A percentile compares a stretch with the other conserved stretches of the same genome.
phyloP scores from a whole-genome alignment of 2,329 filamentous ascomycete species.

The Venturia pyrina region DNA sequence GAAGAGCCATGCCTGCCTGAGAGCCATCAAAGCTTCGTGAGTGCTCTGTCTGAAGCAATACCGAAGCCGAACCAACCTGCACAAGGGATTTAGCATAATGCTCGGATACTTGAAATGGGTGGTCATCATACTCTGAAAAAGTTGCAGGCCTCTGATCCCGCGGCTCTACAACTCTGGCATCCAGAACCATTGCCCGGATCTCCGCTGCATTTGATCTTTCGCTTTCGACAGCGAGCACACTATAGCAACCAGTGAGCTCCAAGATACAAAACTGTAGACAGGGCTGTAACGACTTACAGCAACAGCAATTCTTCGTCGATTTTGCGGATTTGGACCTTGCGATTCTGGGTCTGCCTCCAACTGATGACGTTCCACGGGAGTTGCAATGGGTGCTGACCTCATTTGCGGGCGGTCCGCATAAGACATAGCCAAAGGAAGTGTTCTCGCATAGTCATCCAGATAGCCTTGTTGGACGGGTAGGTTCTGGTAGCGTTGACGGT shows the following conservation, averaged over 20 bases:
- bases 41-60: background rate
- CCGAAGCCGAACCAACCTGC: background rate
- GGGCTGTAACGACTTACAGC: background rate
- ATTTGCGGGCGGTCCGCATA: background rate
- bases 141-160: constrained; percentile 32
- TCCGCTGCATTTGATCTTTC: constrained; percentile 79
- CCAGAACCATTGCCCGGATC: constrained; percentile 56
- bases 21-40: background rate
- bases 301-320: constrained; percentile 3
- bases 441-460: background rate
- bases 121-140: constrained; percentile 9
- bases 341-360: constrained; percentile 4
- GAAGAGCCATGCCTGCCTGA: background rate
- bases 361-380: background rate
- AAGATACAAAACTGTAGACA: background rate
- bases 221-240: constrained; percentile 70
- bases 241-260: constrained; percentile 24
- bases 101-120: background rate
- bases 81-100: background rate
- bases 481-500: background rate
- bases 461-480: background rate
- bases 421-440: background rate
- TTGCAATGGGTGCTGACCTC: constrained; percentile 2
- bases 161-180: constrained; percentile 65
- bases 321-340: background rate